Evolutionary conservation across 148 eudicot genomes (phyloP), one percentile per base, ranked within the genome.

Genomic region (Tetragonia tetragonoides): DNA sequence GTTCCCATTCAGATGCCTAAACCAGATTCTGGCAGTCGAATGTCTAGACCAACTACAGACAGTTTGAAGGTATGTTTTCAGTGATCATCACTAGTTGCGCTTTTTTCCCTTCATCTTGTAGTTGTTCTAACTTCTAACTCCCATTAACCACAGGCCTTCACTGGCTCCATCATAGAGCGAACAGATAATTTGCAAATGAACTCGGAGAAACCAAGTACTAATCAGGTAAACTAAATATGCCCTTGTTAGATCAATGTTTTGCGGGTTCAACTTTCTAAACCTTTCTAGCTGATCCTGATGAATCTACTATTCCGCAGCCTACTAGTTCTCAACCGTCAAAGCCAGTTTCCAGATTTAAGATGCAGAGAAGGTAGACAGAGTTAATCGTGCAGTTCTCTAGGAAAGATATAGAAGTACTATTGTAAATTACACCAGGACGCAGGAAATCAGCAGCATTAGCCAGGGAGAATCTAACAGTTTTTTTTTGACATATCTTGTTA

Each of bases 261-360:
- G 39, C 14, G 40, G 69, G 3, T 77, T 64, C 6, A 18, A 68
- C 78, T 53, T 47, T 59, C 40, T 10, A 42, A 76, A 9, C 57
- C 71, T 69, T 61, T 38, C 15, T 38, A 21, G 46, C 20, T 37
- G 42, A 68, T 66, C 60, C 15, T 21, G 4, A 77, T 56, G 38
- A 7, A 38, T 74, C 67, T 71, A 67, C 49, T 57, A 34, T 61
- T 63, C 77, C 81, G 85, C 86, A 85, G 85, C 76, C 82, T 53
- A 57, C 83, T 63, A 75, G 78, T 16, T 54, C 84, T 64, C 73
- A 78, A 65, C 78, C 87, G 39, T 85, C 95, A 77, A 92, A 84
- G 79, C 92, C 92, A 12, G 88, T 92, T 54, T 94, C 98, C 47
- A 91, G 95, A 85, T 94, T 92, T 79, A 94, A 84, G 86, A 83